These are phyloP conservation scores for Amorphotheca resinae DNA, from an alignment of 495 filamentous ascomycete species.

Conservation along the genomic window DNA sequence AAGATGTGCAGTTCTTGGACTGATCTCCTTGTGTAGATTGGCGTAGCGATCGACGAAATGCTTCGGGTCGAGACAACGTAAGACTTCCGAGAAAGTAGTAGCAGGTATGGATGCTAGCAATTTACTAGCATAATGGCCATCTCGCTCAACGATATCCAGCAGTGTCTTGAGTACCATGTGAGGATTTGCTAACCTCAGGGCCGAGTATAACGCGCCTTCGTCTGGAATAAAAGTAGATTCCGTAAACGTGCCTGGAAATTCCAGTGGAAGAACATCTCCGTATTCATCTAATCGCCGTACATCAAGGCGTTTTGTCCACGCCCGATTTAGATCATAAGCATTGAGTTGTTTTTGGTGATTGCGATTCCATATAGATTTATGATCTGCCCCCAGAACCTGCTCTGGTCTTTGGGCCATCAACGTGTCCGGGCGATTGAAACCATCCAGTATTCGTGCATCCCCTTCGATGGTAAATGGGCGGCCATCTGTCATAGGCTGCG, in stretches of 20 bases:
- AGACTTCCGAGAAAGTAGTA: constrained; percentile 34
- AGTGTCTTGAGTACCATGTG: constrained; percentile 6
- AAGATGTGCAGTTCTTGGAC: constrained; percentile 14
- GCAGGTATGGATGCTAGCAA: constrained; percentile 20
- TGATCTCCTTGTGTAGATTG: constrained; percentile 20
- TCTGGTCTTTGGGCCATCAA: too few relatives aligned
- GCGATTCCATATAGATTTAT: too few relatives aligned
- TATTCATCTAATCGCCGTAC: neutral
- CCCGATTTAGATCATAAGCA: neutral
- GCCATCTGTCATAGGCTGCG: neutral
- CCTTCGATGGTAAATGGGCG: neutral
- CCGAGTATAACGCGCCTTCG: neutral
- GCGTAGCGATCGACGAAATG: constrained; percentile 20
- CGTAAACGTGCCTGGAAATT: neutral
- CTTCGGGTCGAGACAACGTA: constrained; percentile 33
- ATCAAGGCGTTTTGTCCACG: neutral
- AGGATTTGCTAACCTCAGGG: constrained; percentile 7
- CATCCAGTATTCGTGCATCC: too few relatives aligned
- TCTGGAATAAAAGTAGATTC: neutral
- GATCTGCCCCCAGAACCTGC: too few relatives aligned
- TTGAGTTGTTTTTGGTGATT: too few relatives aligned
- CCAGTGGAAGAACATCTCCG: constrained; percentile 2
- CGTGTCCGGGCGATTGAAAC: too few relatives aligned
- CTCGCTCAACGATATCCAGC: neutral
- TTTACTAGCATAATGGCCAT: neutral